phyloP scores from a whole-genome alignment of 2,329 filamentous ascomycete species.

The Fusarium dimerum region DNA sequence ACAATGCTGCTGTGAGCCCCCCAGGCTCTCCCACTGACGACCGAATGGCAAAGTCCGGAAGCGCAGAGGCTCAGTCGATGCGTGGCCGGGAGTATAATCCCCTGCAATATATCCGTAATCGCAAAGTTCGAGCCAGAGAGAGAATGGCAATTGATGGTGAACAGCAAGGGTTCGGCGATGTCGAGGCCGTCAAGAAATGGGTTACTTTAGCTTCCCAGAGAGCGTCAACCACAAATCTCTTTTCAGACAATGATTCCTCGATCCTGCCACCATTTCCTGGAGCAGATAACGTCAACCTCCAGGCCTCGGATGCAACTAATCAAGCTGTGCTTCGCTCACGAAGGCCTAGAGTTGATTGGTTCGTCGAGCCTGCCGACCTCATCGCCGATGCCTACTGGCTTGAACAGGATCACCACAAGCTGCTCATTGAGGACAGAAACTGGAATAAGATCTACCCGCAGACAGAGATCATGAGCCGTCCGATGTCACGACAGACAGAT shows the following conservation, averaged over 20 bases:
- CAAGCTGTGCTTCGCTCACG: conserved; percentile 59
- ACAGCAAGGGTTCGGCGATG: conserved; percentile 74
- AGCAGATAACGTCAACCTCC: conserved; percentile 46
- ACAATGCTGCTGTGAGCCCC: conserved; percentile 42
- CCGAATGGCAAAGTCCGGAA: conserved; percentile 32
- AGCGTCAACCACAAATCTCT: conserved; percentile 28
- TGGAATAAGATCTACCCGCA: conserved; percentile 71
- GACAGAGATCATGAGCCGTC: conserved; percentile 28
- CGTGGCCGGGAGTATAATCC: conserved; percentile 83
- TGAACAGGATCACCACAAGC: conserved; percentile 78
- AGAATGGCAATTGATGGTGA: conserved; percentile 73
- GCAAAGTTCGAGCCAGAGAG: conserved; percentile 80
- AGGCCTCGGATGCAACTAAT: conserved; percentile 47
- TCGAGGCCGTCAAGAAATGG: conserved; percentile 73
- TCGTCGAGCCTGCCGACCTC: conserved; percentile 78
- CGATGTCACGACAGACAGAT: conserved; percentile 34
- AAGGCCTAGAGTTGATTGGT: conserved; percentile 82
- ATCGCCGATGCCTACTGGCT: conserved; percentile 91
- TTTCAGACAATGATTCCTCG: conserved; percentile 24
- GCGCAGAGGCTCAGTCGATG: conserved; percentile 35
- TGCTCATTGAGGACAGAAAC: conserved; percentile 75
- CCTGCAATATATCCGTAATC: conserved; percentile 87
- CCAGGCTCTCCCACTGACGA: conserved; percentile 40
- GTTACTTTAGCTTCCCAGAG: conserved; percentile 62
- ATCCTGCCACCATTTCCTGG: conserved; percentile 47